phyloP scores from a whole-genome alignment of 2,329 filamentous ascomycete species.

The Ophidiomyces ophidiicola region DNA sequence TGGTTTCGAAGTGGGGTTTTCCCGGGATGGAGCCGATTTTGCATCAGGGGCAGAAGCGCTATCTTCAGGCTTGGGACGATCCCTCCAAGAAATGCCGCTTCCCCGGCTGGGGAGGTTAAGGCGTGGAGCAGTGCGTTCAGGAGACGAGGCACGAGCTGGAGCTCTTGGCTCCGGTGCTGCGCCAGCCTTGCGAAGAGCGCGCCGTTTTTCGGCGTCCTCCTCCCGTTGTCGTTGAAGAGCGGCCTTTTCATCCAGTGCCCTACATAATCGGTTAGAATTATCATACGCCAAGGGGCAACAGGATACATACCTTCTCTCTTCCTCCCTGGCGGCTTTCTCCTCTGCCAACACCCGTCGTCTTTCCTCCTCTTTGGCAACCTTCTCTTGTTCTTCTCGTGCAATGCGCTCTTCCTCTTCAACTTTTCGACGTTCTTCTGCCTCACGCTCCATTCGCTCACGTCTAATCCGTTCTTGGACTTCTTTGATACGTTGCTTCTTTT shows the following conservation, averaged over 20 bases:
- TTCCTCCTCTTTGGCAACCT: constrained; percentile 65
- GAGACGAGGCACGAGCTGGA: constrained; percentile 39
- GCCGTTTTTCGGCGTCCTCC: constrained; percentile 72
- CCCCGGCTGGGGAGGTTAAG: constrained; percentile 43
- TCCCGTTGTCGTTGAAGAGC: constrained; percentile 65
- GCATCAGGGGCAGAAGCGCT: constrained; percentile 21
- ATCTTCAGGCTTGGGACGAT: constrained; percentile 28
- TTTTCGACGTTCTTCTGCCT: constrained; percentile 67
- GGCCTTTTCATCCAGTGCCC: constrained; percentile 51
- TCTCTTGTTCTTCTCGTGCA: constrained; percentile 74
- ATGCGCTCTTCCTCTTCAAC: constrained; percentile 78
- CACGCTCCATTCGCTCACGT: constrained; percentile 69
- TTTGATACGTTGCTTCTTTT: constrained; percentile 77
- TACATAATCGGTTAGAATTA: constrained; percentile 21
- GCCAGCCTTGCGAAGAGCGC: constrained; percentile 52
- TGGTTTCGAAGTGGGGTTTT: constrained; percentile 19
- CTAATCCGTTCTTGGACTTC: constrained; percentile 73
- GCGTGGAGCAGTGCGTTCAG: constrained; percentile 42
- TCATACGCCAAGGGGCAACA: neutral
- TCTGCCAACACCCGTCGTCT: constrained; percentile 61
- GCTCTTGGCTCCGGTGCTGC: constrained; percentile 30
- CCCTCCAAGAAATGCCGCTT: constrained; percentile 44
- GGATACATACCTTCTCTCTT: constrained; percentile 44
- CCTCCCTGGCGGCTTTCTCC: constrained; percentile 50
- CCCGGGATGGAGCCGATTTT: constrained; percentile 16